These are phyloP conservation scores for Clonostachys solani DNA, from an alignment of 2,329 filamentous ascomycete genomes.

Conservation along the genomic window DNA sequence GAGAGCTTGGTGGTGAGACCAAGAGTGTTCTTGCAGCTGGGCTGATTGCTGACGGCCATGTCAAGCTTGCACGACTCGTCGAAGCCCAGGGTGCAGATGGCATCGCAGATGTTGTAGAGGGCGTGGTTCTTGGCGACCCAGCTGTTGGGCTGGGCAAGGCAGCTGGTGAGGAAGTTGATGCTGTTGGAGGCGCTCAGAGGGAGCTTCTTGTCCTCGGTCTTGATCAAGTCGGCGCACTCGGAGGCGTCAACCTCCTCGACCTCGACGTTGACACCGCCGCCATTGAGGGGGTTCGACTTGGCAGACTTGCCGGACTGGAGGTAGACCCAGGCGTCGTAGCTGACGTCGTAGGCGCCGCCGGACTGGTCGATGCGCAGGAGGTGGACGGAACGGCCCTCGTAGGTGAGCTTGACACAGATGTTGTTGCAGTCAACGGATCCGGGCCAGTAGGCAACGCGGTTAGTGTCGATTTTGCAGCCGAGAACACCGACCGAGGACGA, in stretches of 20 bases:
- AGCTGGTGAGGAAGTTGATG: constrained; percentile 48
- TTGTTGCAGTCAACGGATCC: constrained; percentile 45
- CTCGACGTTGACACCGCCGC: constrained; percentile 46
- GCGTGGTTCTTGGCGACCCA: constrained; percentile 49
- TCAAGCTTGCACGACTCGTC: constrained; percentile 47
- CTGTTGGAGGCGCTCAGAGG: constrained; percentile 52
- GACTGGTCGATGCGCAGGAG: constrained; percentile 56
- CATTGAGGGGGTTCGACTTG: constrained; percentile 34
- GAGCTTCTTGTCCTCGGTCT: constrained; percentile 41
- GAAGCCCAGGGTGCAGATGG: constrained; percentile 41
- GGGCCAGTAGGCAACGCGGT: constrained; percentile 60
- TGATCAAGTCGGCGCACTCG: constrained; percentile 46
- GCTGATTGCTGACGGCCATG: constrained; percentile 44
- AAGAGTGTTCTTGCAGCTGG: constrained; percentile 40
- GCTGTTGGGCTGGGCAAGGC: constrained; percentile 36
- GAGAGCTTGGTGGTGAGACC: constrained; percentile 23
- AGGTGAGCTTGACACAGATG: constrained; percentile 50
- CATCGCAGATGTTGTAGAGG: constrained; percentile 49
- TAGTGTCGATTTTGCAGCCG: constrained; percentile 56
- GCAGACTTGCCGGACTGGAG: constrained; percentile 47
- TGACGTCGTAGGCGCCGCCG: constrained; percentile 52
- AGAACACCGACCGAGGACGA: constrained; percentile 53
- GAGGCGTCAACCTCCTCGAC: constrained; percentile 42
- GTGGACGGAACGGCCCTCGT: constrained; percentile 43
- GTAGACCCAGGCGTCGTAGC: constrained; percentile 59